Evolutionary conservation across 345 rosid species (phyloP), one percentile per base, ranked within the genome.

Genomic region (Citrus unshiu): DNA sequence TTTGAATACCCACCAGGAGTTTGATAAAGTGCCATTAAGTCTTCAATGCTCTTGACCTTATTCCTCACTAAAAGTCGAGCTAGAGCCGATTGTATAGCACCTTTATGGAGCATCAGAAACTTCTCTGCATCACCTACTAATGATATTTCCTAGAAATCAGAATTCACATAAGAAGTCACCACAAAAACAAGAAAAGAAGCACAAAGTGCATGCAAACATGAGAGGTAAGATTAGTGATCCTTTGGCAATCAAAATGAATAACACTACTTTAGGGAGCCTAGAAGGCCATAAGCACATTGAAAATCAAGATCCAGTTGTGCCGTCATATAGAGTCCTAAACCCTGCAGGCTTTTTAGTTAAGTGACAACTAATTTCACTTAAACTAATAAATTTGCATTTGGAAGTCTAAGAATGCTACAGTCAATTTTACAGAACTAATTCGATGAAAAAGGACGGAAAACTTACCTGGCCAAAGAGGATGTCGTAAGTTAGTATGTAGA

Each of bases 81-180:
- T 64, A 95, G 66, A 77, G 91, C 85, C 18, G 90, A 84, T 80
- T 88, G 80, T 5, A 93, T 77, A 65, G 89, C 83, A 27, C 80
- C 88, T 85, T 88, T 92, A 49, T 72, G 84, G 34, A 83, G 87
- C 82, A 84, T 51, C 34, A 92, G 84, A 89, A 86, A 90, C 85
- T 92, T 92, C 91, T 95, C 97, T 4, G 83, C 96, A 85, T 92
- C 98, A 79, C 97, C 98, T 77, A 78, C 68, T 37, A 86, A 81
- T 68, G 87, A 84, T 69, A 81, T 72, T 60, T 83, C 95, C 99
- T 95, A 81, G 57, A 82, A 49, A 81, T 62, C 19, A 78, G 7
- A 77, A 68, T 56, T 30, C 59, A 60, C n/a, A 21, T 69, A 68
- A 84, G 77, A 54, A 75, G 69, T 64, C 79, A 49, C 77, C 74